A percentile compares a stretch with the other conserved stretches of the same genome.
Conservation (phyloP, 2,329 filamentous ascomycete genomes). For the Aspergillus fumigatiaffinis region DNA sequence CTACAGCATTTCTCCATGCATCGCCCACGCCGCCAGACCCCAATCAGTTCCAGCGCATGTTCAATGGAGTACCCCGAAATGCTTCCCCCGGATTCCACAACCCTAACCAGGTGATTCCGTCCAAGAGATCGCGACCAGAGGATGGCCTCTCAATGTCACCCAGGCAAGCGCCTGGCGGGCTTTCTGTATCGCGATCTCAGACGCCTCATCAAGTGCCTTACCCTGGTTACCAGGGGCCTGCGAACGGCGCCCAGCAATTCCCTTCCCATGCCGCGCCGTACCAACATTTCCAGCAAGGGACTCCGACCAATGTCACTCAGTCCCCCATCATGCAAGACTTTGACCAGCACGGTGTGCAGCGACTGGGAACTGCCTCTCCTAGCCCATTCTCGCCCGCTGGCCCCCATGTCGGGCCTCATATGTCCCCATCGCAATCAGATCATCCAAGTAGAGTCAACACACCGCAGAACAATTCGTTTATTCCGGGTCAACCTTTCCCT, state of each 20-base stretch:
- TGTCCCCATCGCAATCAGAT: slow-evolving; percentile 73
- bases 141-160: slow-evolving; percentile 83
- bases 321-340: slow-evolving; percentile 86
- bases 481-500: slow-evolving; percentile 47
- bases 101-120: slow-evolving; percentile 78
- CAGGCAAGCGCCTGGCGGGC: slow-evolving; percentile 66
- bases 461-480: slow-evolving; percentile 68
- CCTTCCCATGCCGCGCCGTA: slow-evolving; percentile 64
- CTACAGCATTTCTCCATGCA: slow-evolving; percentile 46
- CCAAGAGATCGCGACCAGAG: slow-evolving; percentile 81
- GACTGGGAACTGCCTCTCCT: slow-evolving; percentile 87
- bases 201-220: slow-evolving; percentile 79
- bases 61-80: slow-evolving; percentile 80
- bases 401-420: slow-evolving; percentile 67
- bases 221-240: slow-evolving; percentile 64
- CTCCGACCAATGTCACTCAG: slow-evolving; percentile 78
- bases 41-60: slow-evolving; percentile 60
- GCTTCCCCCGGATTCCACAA: slow-evolving; percentile 75
- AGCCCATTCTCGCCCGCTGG: slow-evolving; percentile 80
- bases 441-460: slow-evolving; percentile 63
- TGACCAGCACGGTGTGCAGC: slow-evolving; percentile 62
- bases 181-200: slow-evolving; percentile 82
- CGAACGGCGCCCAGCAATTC: slow-evolving; percentile 59
- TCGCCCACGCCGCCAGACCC: slow-evolving; percentile 47
- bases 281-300: slow-evolving; percentile 76